phyloP scores from a whole-genome alignment of 495 filamentous ascomycete species.

The Penicillium arizonense region DNA sequence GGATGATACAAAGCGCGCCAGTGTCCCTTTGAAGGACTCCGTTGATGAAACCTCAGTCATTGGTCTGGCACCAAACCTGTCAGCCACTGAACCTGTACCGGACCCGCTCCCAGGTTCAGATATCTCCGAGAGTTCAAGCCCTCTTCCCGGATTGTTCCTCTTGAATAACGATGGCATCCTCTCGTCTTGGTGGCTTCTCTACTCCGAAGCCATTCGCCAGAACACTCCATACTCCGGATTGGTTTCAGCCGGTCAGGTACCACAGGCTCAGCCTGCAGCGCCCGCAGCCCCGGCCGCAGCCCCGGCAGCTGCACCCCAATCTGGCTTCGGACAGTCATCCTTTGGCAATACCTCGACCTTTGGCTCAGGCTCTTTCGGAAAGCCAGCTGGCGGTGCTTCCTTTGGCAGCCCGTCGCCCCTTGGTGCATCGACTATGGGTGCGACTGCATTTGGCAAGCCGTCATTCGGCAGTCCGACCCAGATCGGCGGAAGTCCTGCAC shows the following conservation, averaged over 20 bases:
- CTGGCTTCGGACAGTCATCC: slow-evolving; percentile 40
- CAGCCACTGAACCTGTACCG: slow-evolving; percentile 71
- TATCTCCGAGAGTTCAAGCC: slow-evolving; percentile 70
- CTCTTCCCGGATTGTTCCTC: slow-evolving; percentile 81
- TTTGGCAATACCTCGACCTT: slow-evolving; percentile 41
- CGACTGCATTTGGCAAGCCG: slow-evolving; percentile 38
- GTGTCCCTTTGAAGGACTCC: slow-evolving; percentile 70
- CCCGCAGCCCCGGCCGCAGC: slow-evolving; percentile 18
- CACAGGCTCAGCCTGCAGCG: slow-evolving; percentile 20
- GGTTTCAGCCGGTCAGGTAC: slow-evolving; percentile 40
- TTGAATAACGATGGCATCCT: slow-evolving; percentile 89
- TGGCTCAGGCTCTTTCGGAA: slow-evolving; percentile 31
- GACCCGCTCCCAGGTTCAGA: slow-evolving; percentile 77
- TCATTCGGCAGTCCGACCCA: slow-evolving; percentile 26
- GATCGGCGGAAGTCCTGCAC: slow-evolving; percentile 24
- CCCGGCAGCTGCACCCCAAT: slow-evolving; percentile 17
- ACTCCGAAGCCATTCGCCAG: slow-evolving; percentile 77
- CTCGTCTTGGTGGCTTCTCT: slow-evolving; percentile 85
- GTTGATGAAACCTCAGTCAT: slow-evolving; percentile 74
- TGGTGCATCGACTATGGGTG: slow-evolving; percentile 29
- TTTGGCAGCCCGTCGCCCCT: slow-evolving; percentile 42
- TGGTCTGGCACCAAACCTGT: slow-evolving; percentile 79
- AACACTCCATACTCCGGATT: slow-evolving; percentile 71
- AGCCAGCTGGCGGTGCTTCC: slow-evolving; percentile 21
- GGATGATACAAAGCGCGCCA: slow-evolving; percentile 76